Conservation (phyloP, 495 filamentous ascomycete species). For the Podospora bellae-mahoneyi region DNA sequence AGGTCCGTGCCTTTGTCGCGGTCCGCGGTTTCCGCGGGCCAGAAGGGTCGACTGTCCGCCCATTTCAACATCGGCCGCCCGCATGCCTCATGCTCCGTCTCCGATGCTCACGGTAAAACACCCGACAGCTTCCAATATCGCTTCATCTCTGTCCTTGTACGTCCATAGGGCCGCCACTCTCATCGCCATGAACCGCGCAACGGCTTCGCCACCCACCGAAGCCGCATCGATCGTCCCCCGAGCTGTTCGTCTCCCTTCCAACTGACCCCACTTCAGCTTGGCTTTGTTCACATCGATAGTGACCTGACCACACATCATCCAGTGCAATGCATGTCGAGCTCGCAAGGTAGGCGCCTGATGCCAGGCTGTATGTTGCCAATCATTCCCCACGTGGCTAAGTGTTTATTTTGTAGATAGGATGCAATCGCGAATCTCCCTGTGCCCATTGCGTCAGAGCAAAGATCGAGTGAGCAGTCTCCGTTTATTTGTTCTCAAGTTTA, state of each 20-base stretch:
- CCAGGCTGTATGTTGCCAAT: background rate
- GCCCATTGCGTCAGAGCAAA: conserved; percentile 26
- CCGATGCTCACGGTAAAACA: background rate
- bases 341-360: conserved; percentile 15
- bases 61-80: background rate
- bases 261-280: background rate
- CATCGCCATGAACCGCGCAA: background rate
- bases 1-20: background rate
- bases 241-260: conserved; percentile 15
- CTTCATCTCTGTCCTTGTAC: background rate
- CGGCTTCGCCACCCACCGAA: background rate
- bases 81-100: background rate
- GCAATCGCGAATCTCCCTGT: conserved; percentile 32
- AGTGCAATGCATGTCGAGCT: conserved; percentile 27
- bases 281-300: background rate
- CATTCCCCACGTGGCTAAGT: background rate
- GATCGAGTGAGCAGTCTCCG: conserved; percentile 11
- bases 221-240: conserved; percentile 11
- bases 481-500: too few relatives aligned
- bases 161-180: background rate
- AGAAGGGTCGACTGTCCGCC: background rate
- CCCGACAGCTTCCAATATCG: background rate
- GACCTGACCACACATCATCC: background rate
- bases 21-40: background rate
- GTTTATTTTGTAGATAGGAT: conserved; percentile 49